Conservation (phyloP, 495 filamentous ascomycete genomes). For the Hypoxylon fuscum region DNA sequence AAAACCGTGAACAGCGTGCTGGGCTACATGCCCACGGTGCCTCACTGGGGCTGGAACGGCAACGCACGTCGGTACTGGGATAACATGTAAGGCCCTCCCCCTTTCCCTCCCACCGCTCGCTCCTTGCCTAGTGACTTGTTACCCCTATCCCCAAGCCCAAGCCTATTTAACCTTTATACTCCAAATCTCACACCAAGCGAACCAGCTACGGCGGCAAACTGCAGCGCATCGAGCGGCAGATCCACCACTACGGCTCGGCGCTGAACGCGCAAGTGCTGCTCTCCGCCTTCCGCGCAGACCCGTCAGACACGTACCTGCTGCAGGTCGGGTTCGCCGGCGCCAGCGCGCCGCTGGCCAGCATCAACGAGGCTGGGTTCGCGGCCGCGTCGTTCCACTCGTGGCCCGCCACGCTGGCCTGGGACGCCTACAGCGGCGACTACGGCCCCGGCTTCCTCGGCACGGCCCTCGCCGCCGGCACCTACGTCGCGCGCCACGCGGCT, state of each 20-base stretch:
- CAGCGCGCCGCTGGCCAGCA: conserved; percentile 59
- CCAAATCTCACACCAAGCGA: background rate
- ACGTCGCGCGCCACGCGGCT: conserved; percentile 51
- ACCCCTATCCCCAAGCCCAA: background rate
- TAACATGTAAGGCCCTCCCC: conserved; percentile 43
- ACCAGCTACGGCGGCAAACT: conserved; percentile 57
- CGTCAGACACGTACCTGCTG: conserved; percentile 51
- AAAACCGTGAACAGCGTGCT: conserved; percentile 61
- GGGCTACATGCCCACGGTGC: conserved; percentile 60
- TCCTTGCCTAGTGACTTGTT: background rate
- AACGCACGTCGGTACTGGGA: conserved; percentile 65
- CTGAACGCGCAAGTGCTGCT: conserved; percentile 62
- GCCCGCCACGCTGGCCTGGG: conserved; percentile 61
- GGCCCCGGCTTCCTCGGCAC: conserved; percentile 59
- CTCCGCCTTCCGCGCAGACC: conserved; percentile 51
- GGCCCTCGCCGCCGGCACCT: conserved; percentile 54
- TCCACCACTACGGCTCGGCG: conserved; percentile 65
- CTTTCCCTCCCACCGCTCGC: background rate
- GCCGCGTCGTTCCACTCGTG: conserved; percentile 61
- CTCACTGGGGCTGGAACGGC: conserved; percentile 66
- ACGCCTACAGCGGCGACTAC: conserved; percentile 63
- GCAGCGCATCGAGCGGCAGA: conserved; percentile 60
- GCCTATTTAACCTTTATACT: too few relatives aligned
- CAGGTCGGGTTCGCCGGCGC: conserved; percentile 60
- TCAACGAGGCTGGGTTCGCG: conserved; percentile 59